Evolutionary conservation across 179 eudicot species (phyloP).

Genomic region (Patellifolia procumbens): DNA sequence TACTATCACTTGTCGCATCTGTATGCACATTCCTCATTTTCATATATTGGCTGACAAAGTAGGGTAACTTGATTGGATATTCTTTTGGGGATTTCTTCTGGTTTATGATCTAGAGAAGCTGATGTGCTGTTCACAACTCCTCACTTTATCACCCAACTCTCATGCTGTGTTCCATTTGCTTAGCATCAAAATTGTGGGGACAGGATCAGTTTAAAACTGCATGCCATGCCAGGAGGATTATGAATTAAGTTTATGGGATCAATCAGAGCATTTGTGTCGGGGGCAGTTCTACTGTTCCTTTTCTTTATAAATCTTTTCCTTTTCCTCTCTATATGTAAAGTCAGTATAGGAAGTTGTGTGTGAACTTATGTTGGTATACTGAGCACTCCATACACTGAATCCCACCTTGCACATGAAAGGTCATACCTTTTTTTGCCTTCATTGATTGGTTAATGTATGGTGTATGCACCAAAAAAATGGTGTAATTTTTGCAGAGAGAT

Average conservation of each 20-base stretch:
- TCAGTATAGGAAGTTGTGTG: constrained; percentile 31
- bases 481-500: constrained; percentile 4
- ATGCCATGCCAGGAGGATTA: constrained; percentile 13
- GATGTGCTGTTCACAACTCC: neutral
- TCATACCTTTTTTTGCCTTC: neutral
- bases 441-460: neutral
- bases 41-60: constrained; percentile 91
- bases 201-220: constrained; percentile 4
- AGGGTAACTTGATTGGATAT: constrained; percentile 23
- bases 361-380: constrained; percentile 20
- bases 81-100: constrained; percentile 16
- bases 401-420: neutral
- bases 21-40: constrained; percentile 95
- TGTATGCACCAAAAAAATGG: neutral
- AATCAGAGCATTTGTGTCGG: constrained; percentile 16
- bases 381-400: constrained; percentile 11
- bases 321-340: constrained; percentile 24
- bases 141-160: constrained; percentile 2
- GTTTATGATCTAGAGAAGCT: constrained; percentile 10
- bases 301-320: neutral
- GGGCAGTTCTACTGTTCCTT: neutral
- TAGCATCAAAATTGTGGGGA: constrained; percentile 10
- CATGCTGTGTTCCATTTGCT: constrained; percentile 17
- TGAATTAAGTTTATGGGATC: neutral
- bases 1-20: constrained; percentile 93